Evolutionary conservation across 176 grass and related monocot species (phyloP), one percentile per base, ranked within the genome.

Genomic region (Hsuehochloa calcarea): DNA sequence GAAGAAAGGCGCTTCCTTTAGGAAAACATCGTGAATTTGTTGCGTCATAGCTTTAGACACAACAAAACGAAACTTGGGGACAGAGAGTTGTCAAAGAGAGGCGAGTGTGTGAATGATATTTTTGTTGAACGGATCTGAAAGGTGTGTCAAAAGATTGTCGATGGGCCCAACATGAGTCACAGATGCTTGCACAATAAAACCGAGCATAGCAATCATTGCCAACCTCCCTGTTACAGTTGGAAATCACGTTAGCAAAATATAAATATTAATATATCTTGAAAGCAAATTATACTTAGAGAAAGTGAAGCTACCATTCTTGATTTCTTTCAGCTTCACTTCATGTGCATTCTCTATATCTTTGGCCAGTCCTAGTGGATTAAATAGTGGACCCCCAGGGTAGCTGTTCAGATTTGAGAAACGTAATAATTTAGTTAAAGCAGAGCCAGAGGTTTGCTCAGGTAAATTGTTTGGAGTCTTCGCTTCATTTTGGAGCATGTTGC

Each of bases 181-280:
- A 2, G 85, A 85, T 39, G 93, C 95, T 74, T 98, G 95, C 46
- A 92, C 86, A 50, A 95, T 88, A 70, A 98, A 88, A 5, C 93
- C 92, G 74, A 98, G 89, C 93, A 98, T 98, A 41, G 91, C 95
- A 50, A 98, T 46, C 95, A 98, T 95, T 22, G 93, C 93, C 35
- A 95, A 69, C 77, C 93, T 91, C 82, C 93, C 95, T 98, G 93
- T 70, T 60, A 35, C 78, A 49, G 20, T 22, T 39, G 63, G 8
- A 83, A 65, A 64, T 41, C 61, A 61, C 40, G 1, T 80, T 63
- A 85, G 68, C 35, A 41, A 80, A 72, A 20, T 19, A 31, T 41
- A 66, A 38, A 31, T 69, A 17, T 37, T 46, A 39, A n/a, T 50
- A 7, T 19, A 68, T 63, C 7, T 73, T 76, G 51, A 15, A 65